Percentiles rank a stretch among this genome's conserved stretches.
Evolutionary conservation across 2,329 filamentous ascomycete genomes (phyloP).

Genomic region (Nemania abortiva): DNA sequence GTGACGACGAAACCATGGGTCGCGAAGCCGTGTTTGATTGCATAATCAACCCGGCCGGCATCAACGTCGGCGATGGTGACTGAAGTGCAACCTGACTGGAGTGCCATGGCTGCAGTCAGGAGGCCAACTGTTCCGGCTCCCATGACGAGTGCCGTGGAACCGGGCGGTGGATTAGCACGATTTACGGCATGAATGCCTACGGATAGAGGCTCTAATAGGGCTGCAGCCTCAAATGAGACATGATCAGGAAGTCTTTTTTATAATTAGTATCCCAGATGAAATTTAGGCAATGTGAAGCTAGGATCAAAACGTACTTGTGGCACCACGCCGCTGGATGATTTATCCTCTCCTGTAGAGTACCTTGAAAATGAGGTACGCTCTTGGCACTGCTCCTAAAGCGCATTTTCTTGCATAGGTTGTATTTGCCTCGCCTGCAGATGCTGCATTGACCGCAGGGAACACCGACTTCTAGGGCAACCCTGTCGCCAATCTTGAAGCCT

Average conservation of each 20-base stretch:
- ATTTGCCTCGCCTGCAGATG: slow-evolving; percentile 63
- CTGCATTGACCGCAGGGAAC: slow-evolving; percentile 55
- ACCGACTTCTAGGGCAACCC: slow-evolving; percentile 61
- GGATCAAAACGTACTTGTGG: slow-evolving; percentile 62
- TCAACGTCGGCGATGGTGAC: slow-evolving; percentile 73
- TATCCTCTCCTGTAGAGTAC: slow-evolving; percentile 71
- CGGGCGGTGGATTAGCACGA: slow-evolving; percentile 63
- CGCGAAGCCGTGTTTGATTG: slow-evolving; percentile 68
- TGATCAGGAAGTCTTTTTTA: slow-evolving; percentile 65
- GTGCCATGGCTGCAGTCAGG: slow-evolving; percentile 72
- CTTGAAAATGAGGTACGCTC: slow-evolving; percentile 72
- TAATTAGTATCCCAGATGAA: slow-evolving; percentile 37
- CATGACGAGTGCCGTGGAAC: slow-evolving; percentile 71
- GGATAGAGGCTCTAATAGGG: slow-evolving; percentile 71
- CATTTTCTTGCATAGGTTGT: slow-evolving; percentile 73
- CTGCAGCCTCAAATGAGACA: slow-evolving; percentile 69
- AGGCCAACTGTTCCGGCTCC: slow-evolving; percentile 74
- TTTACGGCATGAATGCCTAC: slow-evolving; percentile 73
- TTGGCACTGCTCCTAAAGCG: slow-evolving; percentile 73
- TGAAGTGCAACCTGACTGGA: slow-evolving; percentile 68
- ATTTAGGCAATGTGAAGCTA: slow-evolving; percentile 7
- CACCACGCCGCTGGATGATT: slow-evolving; percentile 73
- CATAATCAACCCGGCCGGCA: slow-evolving; percentile 69
- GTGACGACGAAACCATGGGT: slow-evolving; percentile 69
- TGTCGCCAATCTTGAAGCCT: slow-evolving; percentile 67